These are phyloP conservation scores for Glycine latifolia DNA, from an alignment of 306 rosid species.

Conservation along the genomic window DNA sequence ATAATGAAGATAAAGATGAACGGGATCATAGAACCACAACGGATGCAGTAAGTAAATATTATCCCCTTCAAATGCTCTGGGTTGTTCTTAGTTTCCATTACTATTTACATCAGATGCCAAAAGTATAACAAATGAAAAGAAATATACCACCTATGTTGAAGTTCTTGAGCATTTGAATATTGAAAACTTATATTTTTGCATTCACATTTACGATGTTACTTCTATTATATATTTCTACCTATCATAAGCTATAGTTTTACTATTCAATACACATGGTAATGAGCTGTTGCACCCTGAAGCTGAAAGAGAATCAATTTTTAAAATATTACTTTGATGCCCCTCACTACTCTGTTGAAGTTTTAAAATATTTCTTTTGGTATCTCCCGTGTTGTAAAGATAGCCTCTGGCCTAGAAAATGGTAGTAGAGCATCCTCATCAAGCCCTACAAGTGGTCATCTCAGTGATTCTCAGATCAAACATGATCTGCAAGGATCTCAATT, in stretches of 20 bases:
- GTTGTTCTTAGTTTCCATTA: constrained; percentile 24
- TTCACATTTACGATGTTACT: constrained; percentile 9
- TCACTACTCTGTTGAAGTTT: constrained; percentile 30
- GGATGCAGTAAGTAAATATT: constrained; percentile 61
- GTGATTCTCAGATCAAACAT: constrained; percentile 50
- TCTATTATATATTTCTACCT: constrained; percentile 24
- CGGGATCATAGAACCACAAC: constrained; percentile 46
- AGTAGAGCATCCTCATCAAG: constrained; percentile 52
- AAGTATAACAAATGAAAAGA: neutral
- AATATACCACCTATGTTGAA: neutral
- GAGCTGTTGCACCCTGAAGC: constrained; percentile 8
- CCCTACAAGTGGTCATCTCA: constrained; percentile 38
- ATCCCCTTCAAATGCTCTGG: constrained; percentile 11
- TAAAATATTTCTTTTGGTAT: constrained; percentile 55
- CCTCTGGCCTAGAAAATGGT: constrained; percentile 52
- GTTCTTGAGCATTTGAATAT: neutral
- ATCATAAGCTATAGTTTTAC: neutral
- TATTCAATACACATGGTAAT: neutral
- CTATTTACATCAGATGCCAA: constrained; percentile 17
- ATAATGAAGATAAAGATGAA: constrained; percentile 46
- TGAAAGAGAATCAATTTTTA: constrained; percentile 41
- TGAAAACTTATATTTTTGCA: neutral
- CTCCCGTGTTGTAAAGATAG: constrained; percentile 69
- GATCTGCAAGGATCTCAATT: constrained; percentile 50
- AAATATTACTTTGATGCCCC: constrained; percentile 47